These are phyloP conservation scores for Dothideomycetes sp. DNA, from an alignment of 2,329 filamentous ascomycete species.

Conservation along the genomic window DNA sequence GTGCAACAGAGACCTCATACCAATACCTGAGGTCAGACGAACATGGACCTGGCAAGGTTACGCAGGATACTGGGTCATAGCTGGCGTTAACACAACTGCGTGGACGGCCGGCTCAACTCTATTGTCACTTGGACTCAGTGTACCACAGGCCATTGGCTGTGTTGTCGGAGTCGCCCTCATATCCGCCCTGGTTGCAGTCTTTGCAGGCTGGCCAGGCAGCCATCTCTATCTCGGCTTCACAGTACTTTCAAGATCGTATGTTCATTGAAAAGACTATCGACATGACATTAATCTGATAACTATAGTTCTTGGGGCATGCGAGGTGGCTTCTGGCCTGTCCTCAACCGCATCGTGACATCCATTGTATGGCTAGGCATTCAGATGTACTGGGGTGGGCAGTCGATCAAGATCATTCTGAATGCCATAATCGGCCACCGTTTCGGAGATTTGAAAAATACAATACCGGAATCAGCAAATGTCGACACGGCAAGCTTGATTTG, in stretches of 20 bases:
- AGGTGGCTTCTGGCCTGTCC: slow-evolving; percentile 15
- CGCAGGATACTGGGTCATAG: not conserved
- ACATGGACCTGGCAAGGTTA: not conserved
- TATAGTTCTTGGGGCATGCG: slow-evolving; percentile 12
- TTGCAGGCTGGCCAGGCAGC: slow-evolving; percentile 24
- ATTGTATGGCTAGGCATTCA: slow-evolving; percentile 16
- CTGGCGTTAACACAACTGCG: not conserved
- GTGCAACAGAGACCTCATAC: not conserved
- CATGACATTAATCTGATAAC: not conserved
- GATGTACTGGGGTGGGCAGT: slow-evolving; percentile 12
- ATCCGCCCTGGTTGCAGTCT: slow-evolving; percentile 21
- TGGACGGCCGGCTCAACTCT: not conserved
- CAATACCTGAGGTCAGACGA: not conserved
- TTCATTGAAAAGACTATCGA: not conserved
- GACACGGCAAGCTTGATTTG: slow-evolving; percentile 12
- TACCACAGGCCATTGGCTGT: slow-evolving; percentile 20
- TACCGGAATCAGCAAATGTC: slow-evolving; percentile 10
- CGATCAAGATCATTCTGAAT: slow-evolving; percentile 12
- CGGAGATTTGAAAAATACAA: slow-evolving; percentile 8
- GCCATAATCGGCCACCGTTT: slow-evolving; percentile 9
- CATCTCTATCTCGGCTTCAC: slow-evolving; percentile 25
- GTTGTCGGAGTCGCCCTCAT: slow-evolving; percentile 24
- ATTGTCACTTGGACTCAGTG: slow-evolving; percentile 16
- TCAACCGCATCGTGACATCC: slow-evolving; percentile 15
- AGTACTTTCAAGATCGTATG: slow-evolving; percentile 15